Evolutionary conservation across 2,329 filamentous ascomycete genomes (phyloP).

Genomic region (Xylariales sp.): DNA sequence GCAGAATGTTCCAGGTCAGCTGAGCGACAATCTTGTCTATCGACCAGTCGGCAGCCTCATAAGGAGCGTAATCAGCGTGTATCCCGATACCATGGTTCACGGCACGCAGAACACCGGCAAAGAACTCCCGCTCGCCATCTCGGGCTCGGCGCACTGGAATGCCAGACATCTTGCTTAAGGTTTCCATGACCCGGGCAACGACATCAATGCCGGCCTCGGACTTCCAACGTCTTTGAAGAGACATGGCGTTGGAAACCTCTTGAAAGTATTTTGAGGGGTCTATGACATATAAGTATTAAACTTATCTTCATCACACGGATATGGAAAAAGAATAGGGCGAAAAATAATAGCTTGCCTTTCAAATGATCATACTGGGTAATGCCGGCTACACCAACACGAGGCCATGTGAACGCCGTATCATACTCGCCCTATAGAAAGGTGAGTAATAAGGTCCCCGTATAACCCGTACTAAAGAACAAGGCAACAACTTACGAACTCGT

Average conservation of each 20-base stretch:
- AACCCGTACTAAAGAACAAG: background rate
- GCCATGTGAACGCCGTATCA: background rate
- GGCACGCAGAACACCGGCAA: background rate
- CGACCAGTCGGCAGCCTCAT: background rate
- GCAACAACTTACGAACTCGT: background rate
- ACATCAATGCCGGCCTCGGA: slow-evolving; percentile 3
- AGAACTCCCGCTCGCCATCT: background rate
- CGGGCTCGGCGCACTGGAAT: background rate
- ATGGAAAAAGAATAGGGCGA: background rate
- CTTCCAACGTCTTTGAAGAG: slow-evolving; percentile 1
- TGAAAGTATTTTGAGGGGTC: background rate
- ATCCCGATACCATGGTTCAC: background rate
- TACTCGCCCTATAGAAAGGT: background rate
- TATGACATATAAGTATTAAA: too few species aligned
- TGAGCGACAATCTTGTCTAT: background rate
- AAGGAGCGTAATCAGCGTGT: slow-evolving; percentile 1
- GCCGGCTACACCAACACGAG: background rate
- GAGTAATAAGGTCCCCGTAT: background rate
- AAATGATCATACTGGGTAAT: slow-evolving; percentile 1
- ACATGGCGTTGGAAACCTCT: background rate
- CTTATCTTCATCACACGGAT: too few species aligned
- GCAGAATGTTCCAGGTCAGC: slow-evolving; percentile 5
- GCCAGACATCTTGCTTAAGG: background rate
- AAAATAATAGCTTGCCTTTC: background rate
- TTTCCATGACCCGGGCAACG: background rate